phyloP scores from a whole-genome alignment of 257 asterid genomes.

The Forsythia suspensa region DNA sequence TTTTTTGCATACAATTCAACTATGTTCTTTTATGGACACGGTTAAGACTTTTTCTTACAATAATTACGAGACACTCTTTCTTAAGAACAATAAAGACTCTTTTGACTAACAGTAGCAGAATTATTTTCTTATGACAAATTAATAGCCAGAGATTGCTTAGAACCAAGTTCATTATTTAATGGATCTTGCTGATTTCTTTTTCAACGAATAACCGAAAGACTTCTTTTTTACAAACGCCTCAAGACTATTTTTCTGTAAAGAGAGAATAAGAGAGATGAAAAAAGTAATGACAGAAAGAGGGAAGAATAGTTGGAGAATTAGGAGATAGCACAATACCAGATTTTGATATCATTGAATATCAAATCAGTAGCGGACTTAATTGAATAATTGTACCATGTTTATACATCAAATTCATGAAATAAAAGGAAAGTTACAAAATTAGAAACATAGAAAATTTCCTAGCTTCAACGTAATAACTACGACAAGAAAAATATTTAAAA shows the following conservation, averaged over 20 bases:
- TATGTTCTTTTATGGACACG: background rate
- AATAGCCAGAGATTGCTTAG: background rate
- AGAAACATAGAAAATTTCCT: background rate
- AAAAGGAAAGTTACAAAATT: background rate
- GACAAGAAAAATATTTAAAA: background rate
- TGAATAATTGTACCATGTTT: background rate
- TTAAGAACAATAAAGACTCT: background rate
- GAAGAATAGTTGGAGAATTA: background rate
- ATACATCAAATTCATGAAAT: background rate
- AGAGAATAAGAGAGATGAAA: background rate
- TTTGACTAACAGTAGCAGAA: background rate
- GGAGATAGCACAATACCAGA: background rate
- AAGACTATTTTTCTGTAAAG: background rate
- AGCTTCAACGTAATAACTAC: background rate
- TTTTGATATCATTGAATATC: background rate
- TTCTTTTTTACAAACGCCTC: background rate
- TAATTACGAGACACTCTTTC: background rate
- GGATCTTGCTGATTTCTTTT: background rate
- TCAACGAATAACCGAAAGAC: background rate
- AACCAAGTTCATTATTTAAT: background rate
- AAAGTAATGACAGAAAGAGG: background rate
- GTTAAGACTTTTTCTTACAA: background rate
- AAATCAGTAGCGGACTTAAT: background rate
- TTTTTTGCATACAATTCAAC: background rate
- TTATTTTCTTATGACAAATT: too few relatives aligned